Base-by-base conservation (phyloP, 179 eudicot species). In the Carnegiea gigantea region DNA sequence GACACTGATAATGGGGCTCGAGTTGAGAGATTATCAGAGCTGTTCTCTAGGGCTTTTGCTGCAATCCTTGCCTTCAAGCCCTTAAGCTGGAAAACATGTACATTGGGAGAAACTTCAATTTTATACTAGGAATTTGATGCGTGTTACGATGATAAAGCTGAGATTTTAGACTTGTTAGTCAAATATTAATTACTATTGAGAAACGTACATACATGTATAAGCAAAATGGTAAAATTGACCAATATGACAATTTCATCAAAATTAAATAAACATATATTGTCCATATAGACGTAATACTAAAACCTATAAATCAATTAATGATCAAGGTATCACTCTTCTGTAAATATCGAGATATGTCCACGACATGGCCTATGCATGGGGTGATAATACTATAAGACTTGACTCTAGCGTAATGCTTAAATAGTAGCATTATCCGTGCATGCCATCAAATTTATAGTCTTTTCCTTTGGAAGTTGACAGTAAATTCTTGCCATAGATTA, bases 21-120 rank as follows among this genome's bases (percentile, higher is more conserved):
- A 3, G n/a, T 49, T 18, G 49, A 9, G 43, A 46, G 21, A 46
- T 54, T 18, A 24, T 59, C 30, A 13, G 33, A 40, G 36, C 23
- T 78, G 51, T 36, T 70, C 17, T 64, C 54, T 33, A 24, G 13
- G 44, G 72, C 76, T 70, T 74, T 82, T 60, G 72, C 78, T 64
- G 79, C 83, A 51, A 82, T 82, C 75, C 80, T 80, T 26, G 81
- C 79, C 80, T 82, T 85, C 77, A 85, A 76, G 6, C 82, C 85
- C 57, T 73, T 82, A 40, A 85, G 87, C 87, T 85, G 77, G 64
- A 79, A 59, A 48, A 40, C 0, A 40, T 40, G 8, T 30, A 8
- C 62, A 20, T 57, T 18, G 62, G 62, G 20, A 48, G 15, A 48
- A 48, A 9, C 15, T 48, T 48, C 53, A 48, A 48, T 9, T 48